phyloP scores from a whole-genome alignment of 805 yeast genomes.

The Schwanniomyces yamadae region DNA sequence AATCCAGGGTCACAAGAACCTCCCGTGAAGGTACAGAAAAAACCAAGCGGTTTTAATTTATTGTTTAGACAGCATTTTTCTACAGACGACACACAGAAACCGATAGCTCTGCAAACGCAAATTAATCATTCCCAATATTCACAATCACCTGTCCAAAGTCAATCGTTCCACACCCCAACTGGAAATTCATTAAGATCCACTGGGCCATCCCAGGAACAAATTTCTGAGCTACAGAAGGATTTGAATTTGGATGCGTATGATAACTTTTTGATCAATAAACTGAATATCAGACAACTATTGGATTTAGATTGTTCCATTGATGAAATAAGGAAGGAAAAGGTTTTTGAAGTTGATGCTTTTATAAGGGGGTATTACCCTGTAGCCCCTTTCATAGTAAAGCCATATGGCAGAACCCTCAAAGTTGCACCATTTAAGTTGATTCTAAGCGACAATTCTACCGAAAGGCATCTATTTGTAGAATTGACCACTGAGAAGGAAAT shows the following conservation, averaged over 20 bases:
- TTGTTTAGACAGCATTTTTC: slow-evolving; percentile 8
- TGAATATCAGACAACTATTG: slow-evolving; percentile 6
- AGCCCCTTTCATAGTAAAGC: slow-evolving; percentile 25
- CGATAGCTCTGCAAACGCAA: slow-evolving; percentile 3
- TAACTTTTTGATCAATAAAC: slow-evolving; percentile 6
- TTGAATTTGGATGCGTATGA: slow-evolving; percentile 3
- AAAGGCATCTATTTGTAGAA: slow-evolving; percentile 16
- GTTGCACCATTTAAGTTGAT: slow-evolving; percentile 21
- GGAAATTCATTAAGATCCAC: neutral
- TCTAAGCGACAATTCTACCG: slow-evolving; percentile 11
- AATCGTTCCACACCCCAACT: neutral
- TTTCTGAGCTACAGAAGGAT: slow-evolving; percentile 1
- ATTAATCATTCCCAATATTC: neutral
- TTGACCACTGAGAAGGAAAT: slow-evolving; percentile 22
- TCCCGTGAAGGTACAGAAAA: slow-evolving; percentile 5
- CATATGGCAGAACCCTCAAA: slow-evolving; percentile 28
- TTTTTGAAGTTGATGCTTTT: slow-evolving; percentile 18
- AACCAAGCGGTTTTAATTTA: slow-evolving; percentile 7
- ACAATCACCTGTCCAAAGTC: neutral
- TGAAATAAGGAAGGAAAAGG: slow-evolving; percentile 10
- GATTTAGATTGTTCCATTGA: slow-evolving; percentile 8
- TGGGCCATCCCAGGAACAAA: neutral
- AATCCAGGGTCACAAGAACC: neutral
- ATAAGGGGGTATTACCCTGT: slow-evolving; percentile 17
- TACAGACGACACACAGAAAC: slow-evolving; percentile 10